Evolutionary conservation across 495 filamentous ascomycete genomes (phyloP).

Genomic region (Choiromyces venosus): DNA sequence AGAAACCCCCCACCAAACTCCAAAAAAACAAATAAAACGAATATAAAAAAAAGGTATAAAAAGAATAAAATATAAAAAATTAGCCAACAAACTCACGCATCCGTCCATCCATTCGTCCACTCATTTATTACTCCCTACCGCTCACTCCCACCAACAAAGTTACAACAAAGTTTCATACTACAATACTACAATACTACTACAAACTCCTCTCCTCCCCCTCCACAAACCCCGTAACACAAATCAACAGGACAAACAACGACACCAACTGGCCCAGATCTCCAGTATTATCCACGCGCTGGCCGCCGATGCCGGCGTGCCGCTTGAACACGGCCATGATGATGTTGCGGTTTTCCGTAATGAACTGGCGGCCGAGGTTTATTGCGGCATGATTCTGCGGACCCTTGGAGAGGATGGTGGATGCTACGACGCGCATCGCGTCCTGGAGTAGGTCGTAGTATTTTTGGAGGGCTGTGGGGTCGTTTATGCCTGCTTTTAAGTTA

Average conservation of each 20-base stretch:
- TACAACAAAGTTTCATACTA: slow-evolving; percentile 20
- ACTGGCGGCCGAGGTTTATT: slow-evolving; percentile 64
- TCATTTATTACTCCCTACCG: not conserved
- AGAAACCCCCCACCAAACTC: not conserved
- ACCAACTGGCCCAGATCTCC: slow-evolving; percentile 51
- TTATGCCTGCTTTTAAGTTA: slow-evolving; percentile 51
- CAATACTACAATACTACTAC: slow-evolving; percentile 10
- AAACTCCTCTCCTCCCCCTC: slow-evolving; percentile 46
- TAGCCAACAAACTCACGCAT: slow-evolving; percentile 1
- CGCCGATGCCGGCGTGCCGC: slow-evolving; percentile 72
- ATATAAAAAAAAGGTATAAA: slow-evolving; percentile 9
- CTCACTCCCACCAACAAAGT: slow-evolving; percentile 19
- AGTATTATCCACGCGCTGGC: slow-evolving; percentile 44
- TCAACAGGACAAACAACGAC: slow-evolving; percentile 55
- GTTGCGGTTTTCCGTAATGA: slow-evolving; percentile 71
- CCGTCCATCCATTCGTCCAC: not conserved
- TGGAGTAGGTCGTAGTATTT: slow-evolving; percentile 79
- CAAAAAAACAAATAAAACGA: slow-evolving; percentile 3
- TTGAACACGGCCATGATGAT: slow-evolving; percentile 88
- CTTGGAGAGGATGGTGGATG: slow-evolving; percentile 66
- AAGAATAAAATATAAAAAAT: slow-evolving; percentile 16
- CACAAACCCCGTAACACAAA: slow-evolving; percentile 56
- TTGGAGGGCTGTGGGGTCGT: slow-evolving; percentile 63
- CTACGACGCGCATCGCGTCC: slow-evolving; percentile 74
- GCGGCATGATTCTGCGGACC: slow-evolving; percentile 75